Conservation (phyloP, 164 flowering plant species). For the Magnolia sinica region DNA sequence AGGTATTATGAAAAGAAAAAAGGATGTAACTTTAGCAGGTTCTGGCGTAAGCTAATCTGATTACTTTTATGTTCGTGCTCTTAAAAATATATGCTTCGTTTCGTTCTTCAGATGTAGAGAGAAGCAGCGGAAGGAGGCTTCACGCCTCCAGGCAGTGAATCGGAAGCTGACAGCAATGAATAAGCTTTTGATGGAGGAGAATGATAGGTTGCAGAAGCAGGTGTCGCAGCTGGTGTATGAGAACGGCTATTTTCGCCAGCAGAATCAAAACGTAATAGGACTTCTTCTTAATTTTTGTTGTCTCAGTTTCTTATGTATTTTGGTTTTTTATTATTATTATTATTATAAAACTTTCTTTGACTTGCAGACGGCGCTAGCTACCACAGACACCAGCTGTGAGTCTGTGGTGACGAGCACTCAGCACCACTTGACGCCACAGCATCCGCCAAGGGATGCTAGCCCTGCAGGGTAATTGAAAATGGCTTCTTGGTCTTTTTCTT, state of each 20-base stretch:
- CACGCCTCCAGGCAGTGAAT: slow-evolving; percentile 84
- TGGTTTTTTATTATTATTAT: background rate
- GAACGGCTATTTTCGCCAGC: slow-evolving; percentile 84
- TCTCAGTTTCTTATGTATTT: background rate
- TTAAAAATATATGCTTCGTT: background rate
- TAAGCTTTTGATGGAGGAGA: slow-evolving; percentile 94
- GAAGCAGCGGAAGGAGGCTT: slow-evolving; percentile 92
- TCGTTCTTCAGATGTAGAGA: slow-evolving; percentile 73
- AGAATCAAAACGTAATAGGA: slow-evolving; percentile 56
- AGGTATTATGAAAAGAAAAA: slow-evolving; percentile 42
- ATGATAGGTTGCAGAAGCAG: slow-evolving; percentile 92
- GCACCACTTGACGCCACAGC: slow-evolving; percentile 82
- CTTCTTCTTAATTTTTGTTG: background rate
- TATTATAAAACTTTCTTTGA: background rate
- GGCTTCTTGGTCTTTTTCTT: slow-evolving; percentile 7
- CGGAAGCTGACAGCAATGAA: slow-evolving; percentile 92
- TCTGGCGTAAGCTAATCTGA: background rate
- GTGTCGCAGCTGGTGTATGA: slow-evolving; percentile 91
- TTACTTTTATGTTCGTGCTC: background rate
- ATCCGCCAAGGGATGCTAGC: slow-evolving; percentile 94
- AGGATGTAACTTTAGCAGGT: too few relatives aligned
- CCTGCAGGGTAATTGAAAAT: slow-evolving; percentile 84
- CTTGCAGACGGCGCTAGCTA: slow-evolving; percentile 62
- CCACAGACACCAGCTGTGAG: slow-evolving; percentile 87
- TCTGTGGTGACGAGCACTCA: slow-evolving; percentile 95